Evolutionary conservation across 2,329 filamentous ascomycete species (phyloP).

Genomic region (Calonectria henricotiae): DNA sequence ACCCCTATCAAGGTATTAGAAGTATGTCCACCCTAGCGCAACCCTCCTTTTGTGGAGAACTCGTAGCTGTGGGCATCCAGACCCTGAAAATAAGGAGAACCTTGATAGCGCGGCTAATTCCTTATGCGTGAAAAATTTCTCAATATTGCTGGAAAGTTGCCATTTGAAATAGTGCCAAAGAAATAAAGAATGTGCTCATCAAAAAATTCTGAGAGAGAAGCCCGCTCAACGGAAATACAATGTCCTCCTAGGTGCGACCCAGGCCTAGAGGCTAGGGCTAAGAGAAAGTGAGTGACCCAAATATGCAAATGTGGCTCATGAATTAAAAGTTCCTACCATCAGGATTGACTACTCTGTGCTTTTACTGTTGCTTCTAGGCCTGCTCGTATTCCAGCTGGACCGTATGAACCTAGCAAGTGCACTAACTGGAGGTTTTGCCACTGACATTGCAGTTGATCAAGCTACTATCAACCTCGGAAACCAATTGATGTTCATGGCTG

Average conservation of each 20-base stretch:
- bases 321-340: background rate
- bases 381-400: constrained; percentile 69
- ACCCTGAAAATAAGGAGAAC: background rate
- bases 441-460: constrained; percentile 62
- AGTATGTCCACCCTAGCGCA: too few species aligned
- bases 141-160: too few species aligned
- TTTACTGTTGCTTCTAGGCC: constrained; percentile 65
- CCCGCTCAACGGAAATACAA: background rate
- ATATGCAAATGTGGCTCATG: background rate
- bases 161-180: background rate
- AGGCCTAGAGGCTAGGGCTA: background rate
- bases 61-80: background rate
- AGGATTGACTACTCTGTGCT: constrained; percentile 67
- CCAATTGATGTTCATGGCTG: constrained; percentile 69
- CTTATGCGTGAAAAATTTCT: background rate
- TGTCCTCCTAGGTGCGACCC: background rate
- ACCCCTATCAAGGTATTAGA: too few species aligned
- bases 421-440: constrained; percentile 65
- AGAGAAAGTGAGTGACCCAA: background rate
- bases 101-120: background rate
- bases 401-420: constrained; percentile 70
- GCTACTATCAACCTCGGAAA: constrained; percentile 69
- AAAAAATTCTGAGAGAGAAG: background rate
- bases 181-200: background rate
- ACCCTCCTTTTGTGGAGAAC: background rate